Evolutionary conservation across 2,329 filamentous ascomycete species (phyloP).

Genomic region (Talaromyces piceae): DNA sequence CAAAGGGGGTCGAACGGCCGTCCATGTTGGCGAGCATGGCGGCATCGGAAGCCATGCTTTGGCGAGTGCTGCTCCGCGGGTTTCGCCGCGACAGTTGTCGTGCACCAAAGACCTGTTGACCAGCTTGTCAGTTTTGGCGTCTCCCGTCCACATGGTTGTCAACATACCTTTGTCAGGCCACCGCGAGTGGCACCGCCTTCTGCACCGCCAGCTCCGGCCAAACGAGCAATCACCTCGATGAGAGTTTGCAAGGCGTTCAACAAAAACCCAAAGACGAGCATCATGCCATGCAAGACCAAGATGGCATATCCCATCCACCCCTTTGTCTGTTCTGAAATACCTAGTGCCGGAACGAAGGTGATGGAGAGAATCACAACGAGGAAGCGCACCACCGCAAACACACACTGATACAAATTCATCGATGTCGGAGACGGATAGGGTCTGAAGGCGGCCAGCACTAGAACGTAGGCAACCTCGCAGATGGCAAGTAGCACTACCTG

Average conservation of each 20-base stretch:
- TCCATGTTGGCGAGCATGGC: conserved; percentile 69
- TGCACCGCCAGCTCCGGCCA: conserved; percentile 75
- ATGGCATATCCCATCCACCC: conserved; percentile 96
- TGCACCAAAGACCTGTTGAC: conserved; percentile 66
- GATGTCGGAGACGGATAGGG: conserved; percentile 87
- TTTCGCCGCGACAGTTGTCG: conserved; percentile 73
- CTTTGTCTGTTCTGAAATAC: conserved; percentile 68
- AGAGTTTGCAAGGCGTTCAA: conserved; percentile 85
- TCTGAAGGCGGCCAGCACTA: conserved; percentile 81
- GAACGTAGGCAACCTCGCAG: conserved; percentile 82
- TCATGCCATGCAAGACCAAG: conserved; percentile 72
- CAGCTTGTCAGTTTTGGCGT: not conserved
- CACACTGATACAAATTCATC: conserved; percentile 92
- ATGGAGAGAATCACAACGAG: conserved; percentile 68
- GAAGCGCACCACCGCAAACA: conserved; percentile 72
- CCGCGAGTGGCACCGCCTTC: conserved; percentile 64
- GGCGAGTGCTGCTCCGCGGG: conserved; percentile 54
- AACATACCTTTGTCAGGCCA: conserved; percentile 64
- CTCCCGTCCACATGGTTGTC: not conserved
- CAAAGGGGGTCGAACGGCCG: conserved; percentile 51
- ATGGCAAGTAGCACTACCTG: conserved; percentile 89
- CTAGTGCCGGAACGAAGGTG: conserved; percentile 76
- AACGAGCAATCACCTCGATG: conserved; percentile 75
- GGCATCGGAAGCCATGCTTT: conserved; percentile 74
- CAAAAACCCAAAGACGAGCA: conserved; percentile 86